phyloP scores from a whole-genome alignment of 208 protist species.

The Novymonas esmeraldas region DNA sequence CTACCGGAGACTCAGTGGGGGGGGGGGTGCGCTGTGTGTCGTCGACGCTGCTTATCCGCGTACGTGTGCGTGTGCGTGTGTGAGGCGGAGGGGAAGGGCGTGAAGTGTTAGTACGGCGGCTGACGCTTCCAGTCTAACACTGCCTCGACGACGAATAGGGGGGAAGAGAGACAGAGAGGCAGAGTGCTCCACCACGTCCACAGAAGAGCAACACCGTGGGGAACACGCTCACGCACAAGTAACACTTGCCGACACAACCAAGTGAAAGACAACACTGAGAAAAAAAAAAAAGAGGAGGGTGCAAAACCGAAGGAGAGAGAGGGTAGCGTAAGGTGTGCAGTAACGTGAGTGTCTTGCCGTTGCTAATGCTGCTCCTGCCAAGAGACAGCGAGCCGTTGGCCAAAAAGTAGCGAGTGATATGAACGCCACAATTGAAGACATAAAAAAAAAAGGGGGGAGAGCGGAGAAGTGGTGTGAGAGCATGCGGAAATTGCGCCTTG shows the following conservation, averaged over 20 bases:
- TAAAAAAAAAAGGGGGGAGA: neutral
- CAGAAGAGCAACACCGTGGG: no score
- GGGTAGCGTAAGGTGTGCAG: neutral
- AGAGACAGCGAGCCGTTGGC: neutral
- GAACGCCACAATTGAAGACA: neutral
- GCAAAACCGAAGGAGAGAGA: neutral
- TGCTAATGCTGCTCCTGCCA: no score
- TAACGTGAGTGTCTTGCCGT: neutral
- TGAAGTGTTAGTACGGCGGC: no score
- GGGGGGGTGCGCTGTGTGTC: no score
- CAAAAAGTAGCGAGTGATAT: neutral
- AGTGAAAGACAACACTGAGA: neutral
- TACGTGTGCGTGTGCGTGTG: neutral
- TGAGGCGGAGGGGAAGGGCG: no score
- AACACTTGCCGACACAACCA: no score
- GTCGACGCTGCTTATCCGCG: neutral
- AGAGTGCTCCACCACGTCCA: no score
- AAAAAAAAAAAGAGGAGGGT: neutral
- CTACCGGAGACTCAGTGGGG: neutral
- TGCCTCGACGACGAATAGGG: neutral
- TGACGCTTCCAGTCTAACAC: no score
- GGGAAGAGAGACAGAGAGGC: neutral
- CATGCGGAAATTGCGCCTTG: no score
- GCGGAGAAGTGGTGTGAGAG: no score
- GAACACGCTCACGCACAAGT: no score